These are phyloP conservation scores for Tylopilus sp. DNA, from an alignment of 768 basidiomycete species.

Conservation along the genomic window DNA sequence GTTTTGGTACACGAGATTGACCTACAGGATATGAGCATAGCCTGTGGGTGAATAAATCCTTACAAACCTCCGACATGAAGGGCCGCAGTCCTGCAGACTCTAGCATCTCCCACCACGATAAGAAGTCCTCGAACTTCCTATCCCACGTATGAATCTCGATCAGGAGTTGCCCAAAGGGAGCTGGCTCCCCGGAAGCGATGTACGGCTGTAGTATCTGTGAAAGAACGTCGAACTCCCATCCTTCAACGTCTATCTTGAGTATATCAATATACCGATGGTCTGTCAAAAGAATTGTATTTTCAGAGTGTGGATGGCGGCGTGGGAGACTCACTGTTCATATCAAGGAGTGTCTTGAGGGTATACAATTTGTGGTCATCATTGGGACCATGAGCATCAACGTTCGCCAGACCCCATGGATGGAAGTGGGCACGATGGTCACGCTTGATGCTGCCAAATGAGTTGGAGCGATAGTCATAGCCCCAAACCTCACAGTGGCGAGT, in stretches of 20 bases:
- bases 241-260: constrained; percentile 47
- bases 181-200: constrained; percentile 32
- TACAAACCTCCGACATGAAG: constrained; percentile 42
- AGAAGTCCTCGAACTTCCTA: constrained; percentile 35
- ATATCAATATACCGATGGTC: constrained; percentile 39
- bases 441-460: constrained; percentile 34
- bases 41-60: not conserved
- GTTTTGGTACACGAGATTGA: constrained; percentile 57
- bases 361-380: constrained; percentile 37
- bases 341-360: constrained; percentile 44
- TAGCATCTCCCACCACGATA: constrained; percentile 45
- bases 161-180: constrained; percentile 47
- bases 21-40: constrained; percentile 31
- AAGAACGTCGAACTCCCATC: constrained; percentile 46
- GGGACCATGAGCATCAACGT: constrained; percentile 34
- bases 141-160: constrained; percentile 44
- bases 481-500: constrained; percentile 52
- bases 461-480: constrained; percentile 52
- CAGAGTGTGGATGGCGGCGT: not conserved
- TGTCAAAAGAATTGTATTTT: constrained; percentile 6
- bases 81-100: constrained; percentile 46
- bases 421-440: constrained; percentile 41
- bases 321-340: constrained; percentile 37
- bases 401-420: constrained; percentile 39
- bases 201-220: constrained; percentile 38